These are phyloP conservation scores for Termitomyces sp. DNA, from an alignment of 768 basidiomycete species.

Conservation along the genomic window DNA sequence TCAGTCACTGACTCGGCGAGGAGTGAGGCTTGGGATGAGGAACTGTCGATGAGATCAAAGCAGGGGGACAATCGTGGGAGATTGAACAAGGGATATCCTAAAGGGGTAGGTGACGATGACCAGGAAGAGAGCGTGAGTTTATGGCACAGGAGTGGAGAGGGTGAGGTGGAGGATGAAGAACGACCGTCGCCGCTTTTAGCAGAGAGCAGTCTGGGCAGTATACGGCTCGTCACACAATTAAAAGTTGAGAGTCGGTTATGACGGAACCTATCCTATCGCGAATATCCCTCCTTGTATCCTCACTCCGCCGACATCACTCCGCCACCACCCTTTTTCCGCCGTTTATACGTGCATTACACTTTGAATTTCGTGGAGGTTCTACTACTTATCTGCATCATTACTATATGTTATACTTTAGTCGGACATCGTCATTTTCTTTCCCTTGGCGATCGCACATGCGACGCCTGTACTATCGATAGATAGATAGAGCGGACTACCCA, in stretches of 20 bases:
- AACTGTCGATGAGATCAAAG: constrained; percentile 15
- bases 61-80: constrained; percentile 26
- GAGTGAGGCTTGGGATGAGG: constrained; percentile 35
- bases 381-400: constrained; percentile 3
- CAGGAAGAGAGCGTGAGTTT: constrained; percentile 56
- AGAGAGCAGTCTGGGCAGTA: constrained; percentile 5
- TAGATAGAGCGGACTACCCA: constrained; percentile 1
- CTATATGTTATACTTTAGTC: constrained; percentile 5
- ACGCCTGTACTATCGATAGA: constrained; percentile 5
- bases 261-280: background rate
- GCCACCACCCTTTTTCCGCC: background rate
- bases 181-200: constrained; percentile 5
- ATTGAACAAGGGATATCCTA: constrained; percentile 41
- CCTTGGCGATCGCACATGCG: constrained; percentile 1
- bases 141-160: constrained; percentile 28
- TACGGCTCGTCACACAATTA: constrained; percentile 13
- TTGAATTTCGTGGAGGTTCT: constrained; percentile 3
- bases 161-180: constrained; percentile 19
- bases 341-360: background rate
- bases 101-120: constrained; percentile 47
- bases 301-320: background rate
- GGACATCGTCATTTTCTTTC: constrained; percentile 7
- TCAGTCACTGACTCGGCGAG: constrained; percentile 46
- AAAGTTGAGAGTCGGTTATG: constrained; percentile 8
- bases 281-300: no score